Evolutionary conservation across 371 early-diverging fungal species (phyloP).

Genomic region (Lichtheimia hyalospora): DNA sequence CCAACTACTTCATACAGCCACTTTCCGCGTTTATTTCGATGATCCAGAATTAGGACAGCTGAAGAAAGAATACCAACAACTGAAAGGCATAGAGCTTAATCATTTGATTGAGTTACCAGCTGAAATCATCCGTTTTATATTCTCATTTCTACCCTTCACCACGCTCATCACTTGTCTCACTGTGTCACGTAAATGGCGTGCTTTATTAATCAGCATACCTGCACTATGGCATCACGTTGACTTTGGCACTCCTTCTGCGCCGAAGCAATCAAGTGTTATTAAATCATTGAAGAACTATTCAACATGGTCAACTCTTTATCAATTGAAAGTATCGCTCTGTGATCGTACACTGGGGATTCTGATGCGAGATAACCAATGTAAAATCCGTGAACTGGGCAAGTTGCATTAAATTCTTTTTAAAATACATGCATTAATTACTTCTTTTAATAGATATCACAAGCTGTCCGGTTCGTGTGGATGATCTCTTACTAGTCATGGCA

Average conservation of each 20-base stretch:
- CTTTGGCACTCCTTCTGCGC: too few relatives aligned
- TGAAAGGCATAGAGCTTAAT: background rate
- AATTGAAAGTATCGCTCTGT: background rate
- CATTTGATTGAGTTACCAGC: background rate
- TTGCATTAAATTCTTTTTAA: background rate
- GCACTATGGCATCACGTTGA: slow-evolving; percentile 3
- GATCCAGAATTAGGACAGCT: background rate
- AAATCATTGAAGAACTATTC: background rate
- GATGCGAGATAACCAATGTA: background rate
- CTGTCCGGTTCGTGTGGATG: background rate
- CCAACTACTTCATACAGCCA: background rate
- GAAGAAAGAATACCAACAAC: background rate
- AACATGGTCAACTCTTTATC: background rate
- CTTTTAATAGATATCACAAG: background rate
- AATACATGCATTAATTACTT: background rate
- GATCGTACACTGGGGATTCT: background rate
- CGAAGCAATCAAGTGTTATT: background rate
- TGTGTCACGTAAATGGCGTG: background rate
- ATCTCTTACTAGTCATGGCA: background rate
- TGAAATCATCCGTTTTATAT: background rate
- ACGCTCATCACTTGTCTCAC: background rate
- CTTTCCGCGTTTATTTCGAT: background rate
- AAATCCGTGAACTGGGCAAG: background rate
- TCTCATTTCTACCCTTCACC: background rate
- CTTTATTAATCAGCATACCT: background rate